Conservation (phyloP, 2,329 filamentous ascomycete genomes). For the Penicillium fuscoglaucum region DNA sequence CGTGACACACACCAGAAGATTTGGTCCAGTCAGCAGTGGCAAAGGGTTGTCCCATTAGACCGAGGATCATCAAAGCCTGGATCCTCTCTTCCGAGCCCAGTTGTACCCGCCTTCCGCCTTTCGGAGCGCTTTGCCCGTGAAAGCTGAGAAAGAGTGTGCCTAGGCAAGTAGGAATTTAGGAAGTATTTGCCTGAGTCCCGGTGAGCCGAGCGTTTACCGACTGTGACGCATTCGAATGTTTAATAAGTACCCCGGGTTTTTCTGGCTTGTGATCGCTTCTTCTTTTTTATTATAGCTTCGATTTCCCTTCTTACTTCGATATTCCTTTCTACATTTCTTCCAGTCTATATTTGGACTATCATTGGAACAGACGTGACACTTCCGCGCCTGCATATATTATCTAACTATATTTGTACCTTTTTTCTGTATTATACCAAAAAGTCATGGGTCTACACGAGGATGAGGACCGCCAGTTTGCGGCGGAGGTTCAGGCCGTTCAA, state of each 20-base stretch:
- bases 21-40: constrained; percentile 10
- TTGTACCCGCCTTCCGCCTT: constrained; percentile 28
- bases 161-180: constrained; percentile 17
- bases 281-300: constrained; percentile 11
- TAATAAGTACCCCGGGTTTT: constrained; percentile 34
- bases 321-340: background rate
- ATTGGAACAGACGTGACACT: constrained; percentile 11
- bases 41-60: constrained; percentile 35
- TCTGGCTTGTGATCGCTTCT: constrained; percentile 32
- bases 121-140: constrained; percentile 33
- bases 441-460: constrained; percentile 55
- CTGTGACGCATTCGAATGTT: constrained; percentile 31
- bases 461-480: constrained; percentile 72
- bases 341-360: constrained; percentile 3
- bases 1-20: background rate
- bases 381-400: constrained; percentile 1
- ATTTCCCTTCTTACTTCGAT: constrained; percentile 6
- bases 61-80: constrained; percentile 39
- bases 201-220: constrained; percentile 45
- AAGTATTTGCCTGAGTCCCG: constrained; percentile 31
- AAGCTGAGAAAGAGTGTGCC: constrained; percentile 17
- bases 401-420: constrained; percentile 13
- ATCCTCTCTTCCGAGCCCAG: constrained; percentile 41
- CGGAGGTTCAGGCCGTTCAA: constrained; percentile 86
- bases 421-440: constrained; percentile 21